Base-by-base conservation (phyloP, 768 basidiomycete species). In the Lactifluus subvellereus region DNA sequence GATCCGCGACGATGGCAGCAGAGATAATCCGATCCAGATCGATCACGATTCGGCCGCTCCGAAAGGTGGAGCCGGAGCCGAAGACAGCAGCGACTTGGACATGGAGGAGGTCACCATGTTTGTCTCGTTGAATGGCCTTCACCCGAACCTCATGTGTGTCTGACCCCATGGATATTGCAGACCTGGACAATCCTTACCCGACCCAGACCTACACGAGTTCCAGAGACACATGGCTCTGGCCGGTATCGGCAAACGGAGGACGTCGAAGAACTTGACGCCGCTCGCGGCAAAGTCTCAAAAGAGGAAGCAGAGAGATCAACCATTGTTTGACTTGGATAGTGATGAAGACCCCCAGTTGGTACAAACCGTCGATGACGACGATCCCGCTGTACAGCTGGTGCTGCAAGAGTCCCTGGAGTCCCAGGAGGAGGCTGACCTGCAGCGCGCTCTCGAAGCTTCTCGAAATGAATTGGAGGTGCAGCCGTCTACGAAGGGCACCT, bases 81-180 rank as follows among this genome's bases (percentile, higher is more conserved):
- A 27, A 27, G 27, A 27, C 27, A 27, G 74, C 45, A 72, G 75
- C 38, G 74, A 78, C 58, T 77, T 74, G 68, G 91, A 87, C 61
- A 94, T 91, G 90, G 93, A 94, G 70, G 88, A 92, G 72, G 84
- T 91, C 27, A 68, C 72, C 57, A 85, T 90, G 91, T 89, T 75
- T 61, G 85, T 32, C 33, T 9, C 3, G 1, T 53, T 54, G 32
- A 14, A 20, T 35, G 20, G 32, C 16, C 53, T 27, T 14, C 27
- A n/a, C n/a, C 32, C 27, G 32, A 27, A 5, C 3, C n/a, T 50
- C 9, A 22, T 53, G 13, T 57, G 32, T 22, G 43, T 59, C 18
- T 62, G 53, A 54, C 61, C 6, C 45, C n/a, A 9, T 14, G 22
- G 52, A 30, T 55, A 55, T 71, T 60, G 70, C 49, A 55, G 54